A percentile compares a stretch with the other conserved stretches of the same genome.
Evolutionary conservation across 768 basidiomycete genomes (phyloP).

Genomic region (Dentipellis fragilis): DNA sequence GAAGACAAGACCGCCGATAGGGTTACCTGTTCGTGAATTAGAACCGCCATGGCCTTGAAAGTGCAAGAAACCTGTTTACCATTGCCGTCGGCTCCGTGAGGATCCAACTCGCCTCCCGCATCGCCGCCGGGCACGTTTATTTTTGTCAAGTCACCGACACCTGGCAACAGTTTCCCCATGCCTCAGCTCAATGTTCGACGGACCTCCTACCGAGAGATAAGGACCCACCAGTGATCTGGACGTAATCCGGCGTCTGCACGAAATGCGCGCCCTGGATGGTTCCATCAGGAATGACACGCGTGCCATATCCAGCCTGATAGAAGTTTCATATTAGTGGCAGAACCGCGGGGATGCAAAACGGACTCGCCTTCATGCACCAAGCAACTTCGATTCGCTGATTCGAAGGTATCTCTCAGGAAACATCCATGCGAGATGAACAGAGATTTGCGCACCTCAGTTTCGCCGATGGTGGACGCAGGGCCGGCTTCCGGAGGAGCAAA

Average conservation of each 20-base stretch:
- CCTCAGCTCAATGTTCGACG: no score
- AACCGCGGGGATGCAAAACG: conserved; percentile 2
- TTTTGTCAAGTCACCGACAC: conserved; percentile 2
- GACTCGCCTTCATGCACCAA: conserved; percentile 37
- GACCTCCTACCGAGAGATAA: neutral
- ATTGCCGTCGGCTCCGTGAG: conserved; percentile 53
- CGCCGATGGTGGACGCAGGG: conserved; percentile 41
- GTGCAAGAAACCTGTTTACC: conserved; percentile 20
- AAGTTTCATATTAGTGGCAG: neutral
- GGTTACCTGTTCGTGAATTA: conserved; percentile 31
- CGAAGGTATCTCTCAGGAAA: conserved; percentile 27
- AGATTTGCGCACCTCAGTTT: conserved; percentile 43
- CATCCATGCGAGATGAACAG: neutral
- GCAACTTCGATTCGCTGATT: conserved; percentile 38
- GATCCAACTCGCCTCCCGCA: conserved; percentile 56
- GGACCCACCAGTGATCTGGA: conserved; percentile 52
- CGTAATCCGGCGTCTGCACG: conserved; percentile 63
- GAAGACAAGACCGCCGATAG: conserved; percentile 63
- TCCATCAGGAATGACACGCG: conserved; percentile 62
- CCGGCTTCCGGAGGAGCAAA: conserved; percentile 44
- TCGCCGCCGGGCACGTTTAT: conserved; percentile 56
- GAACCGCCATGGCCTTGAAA: neutral
- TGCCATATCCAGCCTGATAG: conserved; percentile 44
- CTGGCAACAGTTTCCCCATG: neutral
- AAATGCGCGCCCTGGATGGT: conserved; percentile 58